Evolutionary conservation across 129 eudicot genomes (phyloP), one percentile per base, ranked within the genome.

Genomic region (Saussurea involucrata): DNA sequence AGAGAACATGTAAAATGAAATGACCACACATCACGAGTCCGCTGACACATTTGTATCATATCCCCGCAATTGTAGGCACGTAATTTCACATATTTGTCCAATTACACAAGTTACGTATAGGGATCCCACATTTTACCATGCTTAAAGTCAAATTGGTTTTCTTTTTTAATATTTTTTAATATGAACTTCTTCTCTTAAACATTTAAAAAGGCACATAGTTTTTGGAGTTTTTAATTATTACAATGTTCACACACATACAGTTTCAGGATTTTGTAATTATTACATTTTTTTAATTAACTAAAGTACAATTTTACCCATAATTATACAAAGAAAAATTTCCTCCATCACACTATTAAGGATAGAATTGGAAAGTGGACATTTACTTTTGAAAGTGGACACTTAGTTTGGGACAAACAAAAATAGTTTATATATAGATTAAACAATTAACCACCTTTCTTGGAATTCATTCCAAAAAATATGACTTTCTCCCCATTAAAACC

Each of bases 21-120:
- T 78, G 78, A 72, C 66, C 83, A 78, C 75, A 55, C 55, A 58
- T 83, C 86, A 83, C 82, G 78, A 76, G 86, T 77, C 66, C 70
- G 79, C 82, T 81, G 84, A 81, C 84, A 81, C 78, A 36, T 24
- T 64, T 55, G 25, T 65, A 72, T 77, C 71, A 55, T 69, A 20
- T 40, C 53, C 74, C 74, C 74, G 82, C 64, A 65, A 76, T 63
- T 72, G 28, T 63, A 46, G 82, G 86, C 86, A 72, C 70, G 82
- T 82, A 27, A 73, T 67, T 78, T 66, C 18, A 72, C 64, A 68
- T 33, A 18, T 82, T 77, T 78, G 78, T 82, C 74, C 21, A 68
- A 3, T 29, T 17, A 82, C 40, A 57, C 65, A 25, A 53, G 37
- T 73, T 42, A 63, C 33, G 21, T 34, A 36, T 18, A 18, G 15